Conservation (phyloP, 2,329 filamentous ascomycete genomes). For the Epichloe brachyelytri region DNA sequence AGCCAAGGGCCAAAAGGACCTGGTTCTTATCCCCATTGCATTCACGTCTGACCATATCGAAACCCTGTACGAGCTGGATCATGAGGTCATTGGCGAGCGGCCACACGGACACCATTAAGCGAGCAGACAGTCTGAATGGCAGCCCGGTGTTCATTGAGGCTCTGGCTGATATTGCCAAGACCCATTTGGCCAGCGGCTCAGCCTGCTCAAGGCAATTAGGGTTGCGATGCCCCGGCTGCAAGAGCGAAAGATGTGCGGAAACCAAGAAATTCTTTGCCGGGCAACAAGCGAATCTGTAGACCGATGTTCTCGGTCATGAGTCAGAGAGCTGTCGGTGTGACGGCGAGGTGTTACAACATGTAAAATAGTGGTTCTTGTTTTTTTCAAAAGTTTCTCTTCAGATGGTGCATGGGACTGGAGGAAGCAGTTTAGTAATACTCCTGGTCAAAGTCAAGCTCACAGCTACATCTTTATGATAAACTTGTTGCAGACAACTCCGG, state of each 20-base stretch:
- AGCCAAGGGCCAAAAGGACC: slow-evolving; percentile 78
- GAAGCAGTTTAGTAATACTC: too few species aligned
- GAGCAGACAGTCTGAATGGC: slow-evolving; percentile 85
- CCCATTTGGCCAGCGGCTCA: slow-evolving; percentile 58
- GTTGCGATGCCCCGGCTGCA: slow-evolving; percentile 85
- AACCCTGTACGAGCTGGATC: slow-evolving; percentile 85
- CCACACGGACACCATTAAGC: slow-evolving; percentile 67
- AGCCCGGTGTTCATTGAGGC: slow-evolving; percentile 82
- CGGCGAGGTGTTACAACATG: slow-evolving; percentile 1
- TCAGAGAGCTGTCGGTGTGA: slow-evolving; percentile 4
- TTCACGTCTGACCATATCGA: slow-evolving; percentile 99
- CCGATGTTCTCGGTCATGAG: neutral
- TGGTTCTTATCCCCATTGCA: slow-evolving; percentile 86
- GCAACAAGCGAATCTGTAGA: slow-evolving; percentile 19
- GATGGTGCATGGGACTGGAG: neutral
- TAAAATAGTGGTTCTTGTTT: neutral
- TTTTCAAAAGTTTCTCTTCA: neutral
- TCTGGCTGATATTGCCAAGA: slow-evolving; percentile 73
- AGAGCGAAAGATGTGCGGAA: slow-evolving; percentile 74
- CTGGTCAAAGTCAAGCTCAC: too few species aligned
- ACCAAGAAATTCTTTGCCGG: slow-evolving; percentile 54
- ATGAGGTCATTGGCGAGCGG: slow-evolving; percentile 87
- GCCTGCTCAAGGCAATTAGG: slow-evolving; percentile 74
- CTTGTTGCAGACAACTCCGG: too few species aligned
- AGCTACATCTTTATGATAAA: too few species aligned